Percentiles rank a stretch among this genome's conserved stretches.
These are phyloP conservation scores for Hypoxylon sp. DNA, from an alignment of 2,329 filamentous ascomycete species.

Conservation along the genomic window DNA sequence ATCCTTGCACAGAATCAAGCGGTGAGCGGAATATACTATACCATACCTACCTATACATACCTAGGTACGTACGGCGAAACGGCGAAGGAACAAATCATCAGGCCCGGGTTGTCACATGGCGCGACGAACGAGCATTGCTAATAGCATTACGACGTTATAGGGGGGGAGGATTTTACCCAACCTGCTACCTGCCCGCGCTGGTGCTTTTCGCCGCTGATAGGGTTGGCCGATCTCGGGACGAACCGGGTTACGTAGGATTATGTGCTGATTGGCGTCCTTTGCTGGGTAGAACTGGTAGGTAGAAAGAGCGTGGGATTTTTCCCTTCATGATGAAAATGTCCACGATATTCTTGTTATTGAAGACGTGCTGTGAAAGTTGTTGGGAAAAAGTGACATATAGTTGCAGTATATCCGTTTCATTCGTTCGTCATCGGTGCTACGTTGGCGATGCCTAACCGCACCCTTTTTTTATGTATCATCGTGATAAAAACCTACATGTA, in stretches of 20 bases:
- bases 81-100: conserved; percentile 32
- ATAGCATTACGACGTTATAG: conserved; percentile 23
- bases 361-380: neutral
- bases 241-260: conserved; percentile 25
- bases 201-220: conserved; percentile 15
- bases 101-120: conserved; percentile 24
- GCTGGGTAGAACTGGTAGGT: too few relatives aligned
- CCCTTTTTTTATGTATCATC: conserved; percentile 9
- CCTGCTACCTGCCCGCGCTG: conserved; percentile 1
- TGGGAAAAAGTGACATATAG: conserved; percentile 1
- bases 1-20: conserved; percentile 32
- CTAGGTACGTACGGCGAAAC: conserved; percentile 18
- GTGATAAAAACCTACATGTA: conserved; percentile 8
- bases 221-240: conserved; percentile 21
- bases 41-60: too few relatives aligned
- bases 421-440: conserved; percentile 36
- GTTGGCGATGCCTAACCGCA: conserved; percentile 29
- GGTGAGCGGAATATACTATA: conserved; percentile 35
- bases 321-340: too few relatives aligned
- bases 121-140: conserved; percentile 21
- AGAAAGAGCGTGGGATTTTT: conserved; percentile 2
- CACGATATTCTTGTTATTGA: too few relatives aligned
- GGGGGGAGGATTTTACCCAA: conserved; percentile 10
- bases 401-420: neutral
- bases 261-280: conserved; percentile 8